Evolutionary conservation across 169 alveolate genomes (phyloP).

Genomic region (Sarcocystis neurona): DNA sequence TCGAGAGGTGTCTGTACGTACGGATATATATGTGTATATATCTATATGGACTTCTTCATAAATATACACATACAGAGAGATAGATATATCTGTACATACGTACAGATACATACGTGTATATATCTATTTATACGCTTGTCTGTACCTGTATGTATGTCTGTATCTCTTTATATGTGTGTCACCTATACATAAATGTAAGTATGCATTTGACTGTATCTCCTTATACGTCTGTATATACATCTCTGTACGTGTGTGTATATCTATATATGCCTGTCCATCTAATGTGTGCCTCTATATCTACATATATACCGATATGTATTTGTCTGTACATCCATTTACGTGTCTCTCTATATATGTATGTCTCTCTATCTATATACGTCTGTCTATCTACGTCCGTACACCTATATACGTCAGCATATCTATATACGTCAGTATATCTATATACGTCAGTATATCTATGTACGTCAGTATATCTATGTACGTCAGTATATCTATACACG

Average conservation of each 20-base stretch:
- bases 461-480: background rate
- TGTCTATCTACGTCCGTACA: background rate
- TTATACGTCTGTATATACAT: background rate
- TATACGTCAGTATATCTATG: background rate
- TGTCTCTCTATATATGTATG: background rate
- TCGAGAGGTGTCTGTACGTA: background rate
- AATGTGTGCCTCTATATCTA: background rate
- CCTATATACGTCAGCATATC: background rate
- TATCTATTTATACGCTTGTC: background rate
- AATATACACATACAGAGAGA: background rate
- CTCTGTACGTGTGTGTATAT: background rate
- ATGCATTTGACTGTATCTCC: background rate
- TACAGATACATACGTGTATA: background rate
- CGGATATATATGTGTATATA: background rate
- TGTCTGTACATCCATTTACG: background rate
- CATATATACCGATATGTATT: background rate
- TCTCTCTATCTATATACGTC: background rate
- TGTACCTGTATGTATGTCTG: background rate
- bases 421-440: background rate
- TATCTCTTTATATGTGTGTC: too few species aligned
- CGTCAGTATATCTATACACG: too few species aligned
- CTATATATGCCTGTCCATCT: background rate
- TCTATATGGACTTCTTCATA: background rate
- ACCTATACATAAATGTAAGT: background rate
- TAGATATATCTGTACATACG: background rate